Evolutionary conservation across 2,329 filamentous ascomycete genomes (phyloP).

Genomic region (Bipolaris sorokiniana): DNA sequence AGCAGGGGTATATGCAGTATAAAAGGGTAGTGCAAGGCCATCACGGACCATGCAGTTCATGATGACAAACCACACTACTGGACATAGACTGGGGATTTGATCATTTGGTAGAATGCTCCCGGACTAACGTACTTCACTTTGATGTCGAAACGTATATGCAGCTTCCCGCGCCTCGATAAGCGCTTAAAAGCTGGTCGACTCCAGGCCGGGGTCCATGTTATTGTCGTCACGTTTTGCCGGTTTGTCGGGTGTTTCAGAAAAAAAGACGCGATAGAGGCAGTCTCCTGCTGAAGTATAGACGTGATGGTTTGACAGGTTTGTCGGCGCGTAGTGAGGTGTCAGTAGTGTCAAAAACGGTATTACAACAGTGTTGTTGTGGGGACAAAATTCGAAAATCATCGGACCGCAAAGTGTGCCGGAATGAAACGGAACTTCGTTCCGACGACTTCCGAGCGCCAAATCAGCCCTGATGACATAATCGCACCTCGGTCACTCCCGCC

Average conservation of each 20-base stretch:
- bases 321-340: constrained; percentile 1
- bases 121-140: constrained; percentile 24
- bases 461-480: constrained; percentile 16
- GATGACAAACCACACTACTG: constrained; percentile 2
- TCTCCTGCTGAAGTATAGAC: neutral
- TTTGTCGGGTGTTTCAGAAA: neutral
- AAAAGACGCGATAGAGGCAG: neutral
- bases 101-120: constrained; percentile 5
- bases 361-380: constrained; percentile 8
- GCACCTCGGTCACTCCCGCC: constrained; percentile 13
- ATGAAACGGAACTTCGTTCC: constrained; percentile 19
- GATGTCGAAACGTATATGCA: constrained; percentile 8
- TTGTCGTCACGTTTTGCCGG: constrained; percentile 1
- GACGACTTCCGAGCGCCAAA: constrained; percentile 19
- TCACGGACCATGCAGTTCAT: constrained; percentile 3
- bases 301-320: neutral
- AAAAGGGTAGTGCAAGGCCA: neutral
- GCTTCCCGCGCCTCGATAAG: constrained; percentile 18
- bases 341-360: constrained; percentile 4
- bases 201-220: constrained; percentile 30
- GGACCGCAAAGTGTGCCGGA: constrained; percentile 14
- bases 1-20: constrained; percentile 9
- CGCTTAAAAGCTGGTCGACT: constrained; percentile 21
- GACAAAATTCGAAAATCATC: constrained; percentile 13
- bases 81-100: neutral